These are phyloP conservation scores for Russula sp. DNA, from an alignment of 768 basidiomycete species.

Conservation along the genomic window DNA sequence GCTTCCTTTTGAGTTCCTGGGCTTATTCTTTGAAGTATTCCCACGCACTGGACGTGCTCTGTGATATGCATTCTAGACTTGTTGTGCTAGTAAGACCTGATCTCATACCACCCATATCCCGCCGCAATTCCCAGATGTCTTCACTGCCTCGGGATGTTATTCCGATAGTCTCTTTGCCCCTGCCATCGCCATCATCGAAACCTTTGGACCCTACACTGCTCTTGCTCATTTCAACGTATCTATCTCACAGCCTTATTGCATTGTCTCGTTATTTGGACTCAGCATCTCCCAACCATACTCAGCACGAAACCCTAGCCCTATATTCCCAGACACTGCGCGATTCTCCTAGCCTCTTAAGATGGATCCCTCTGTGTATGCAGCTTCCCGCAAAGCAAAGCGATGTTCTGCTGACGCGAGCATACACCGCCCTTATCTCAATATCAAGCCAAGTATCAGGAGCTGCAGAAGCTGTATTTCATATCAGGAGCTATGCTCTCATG, in stretches of 20 bases:
- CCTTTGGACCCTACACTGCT: conserved; percentile 31
- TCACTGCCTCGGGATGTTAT: background rate
- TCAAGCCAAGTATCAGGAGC: conserved; percentile 17
- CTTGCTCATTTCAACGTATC: conserved; percentile 52
- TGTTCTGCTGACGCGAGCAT: conserved; percentile 50
- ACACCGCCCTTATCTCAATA: conserved; percentile 41
- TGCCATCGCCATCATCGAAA: conserved; percentile 30
- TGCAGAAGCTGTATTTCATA: conserved; percentile 28
- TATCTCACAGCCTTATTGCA: conserved; percentile 45
- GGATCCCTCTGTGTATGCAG: conserved; percentile 40
- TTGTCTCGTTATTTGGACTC: conserved; percentile 27
- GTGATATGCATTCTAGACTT: conserved; percentile 41
- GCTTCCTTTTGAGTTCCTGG: background rate
- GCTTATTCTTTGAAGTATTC: conserved; percentile 40
- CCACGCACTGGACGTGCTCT: conserved; percentile 38
- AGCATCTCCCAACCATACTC: conserved; percentile 14
- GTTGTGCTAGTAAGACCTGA: conserved; percentile 24
- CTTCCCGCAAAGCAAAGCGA: conserved; percentile 51
- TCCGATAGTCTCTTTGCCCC: conserved; percentile 38
- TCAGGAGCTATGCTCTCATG: conserved; percentile 40
- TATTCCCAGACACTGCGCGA: conserved; percentile 31
- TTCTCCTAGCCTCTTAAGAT: conserved; percentile 39
- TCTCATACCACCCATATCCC: background rate
- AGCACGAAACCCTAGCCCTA: conserved; percentile 15
- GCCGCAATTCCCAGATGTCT: conserved; percentile 21